These are phyloP conservation scores for Plantago elongata DNA, from an alignment of 257 asterid species.

Conservation along the genomic window DNA sequence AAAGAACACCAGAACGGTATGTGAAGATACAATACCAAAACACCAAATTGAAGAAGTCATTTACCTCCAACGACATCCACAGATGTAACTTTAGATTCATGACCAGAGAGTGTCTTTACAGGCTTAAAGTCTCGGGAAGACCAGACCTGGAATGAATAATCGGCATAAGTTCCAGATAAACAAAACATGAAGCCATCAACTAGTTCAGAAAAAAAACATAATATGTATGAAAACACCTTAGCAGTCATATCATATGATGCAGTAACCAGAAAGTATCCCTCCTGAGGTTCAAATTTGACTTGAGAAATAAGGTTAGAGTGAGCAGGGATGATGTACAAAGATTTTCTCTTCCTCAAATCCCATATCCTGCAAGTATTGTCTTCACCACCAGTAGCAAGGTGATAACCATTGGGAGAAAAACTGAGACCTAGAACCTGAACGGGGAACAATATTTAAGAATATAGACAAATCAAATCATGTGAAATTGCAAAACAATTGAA, in stretches of 20 bases:
- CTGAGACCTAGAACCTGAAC: slow-evolving; percentile 72
- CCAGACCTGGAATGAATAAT: slow-evolving; percentile 56
- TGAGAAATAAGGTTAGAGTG: slow-evolving; percentile 86
- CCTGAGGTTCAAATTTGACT: slow-evolving; percentile 93
- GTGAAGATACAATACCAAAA: no score
- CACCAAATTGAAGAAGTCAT: slow-evolving; percentile 17
- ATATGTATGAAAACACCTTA: slow-evolving; percentile 43
- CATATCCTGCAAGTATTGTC: slow-evolving; percentile 94
- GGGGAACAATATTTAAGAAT: neutral
- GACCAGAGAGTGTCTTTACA: slow-evolving; percentile 72
- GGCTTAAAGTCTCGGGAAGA: slow-evolving; percentile 88
- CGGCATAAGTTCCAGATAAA: slow-evolving; percentile 15
- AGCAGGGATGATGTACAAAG: slow-evolving; percentile 75
- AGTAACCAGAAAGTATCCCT: slow-evolving; percentile 83
- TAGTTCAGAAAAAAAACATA: neutral
- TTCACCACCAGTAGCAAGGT: slow-evolving; percentile 94
- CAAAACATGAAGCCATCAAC: neutral
- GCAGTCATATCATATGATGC: slow-evolving; percentile 88
- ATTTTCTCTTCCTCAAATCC: slow-evolving; percentile 87
- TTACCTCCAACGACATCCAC: slow-evolving; percentile 72
- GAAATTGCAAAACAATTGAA: slow-evolving; percentile 7
- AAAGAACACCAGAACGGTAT: neutral
- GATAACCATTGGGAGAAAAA: slow-evolving; percentile 93
- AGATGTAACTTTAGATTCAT: slow-evolving; percentile 83
- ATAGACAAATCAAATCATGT: neutral